Evolutionary conservation across 768 basidiomycete genomes (phyloP).

Genomic region (Phylloporus sp.): DNA sequence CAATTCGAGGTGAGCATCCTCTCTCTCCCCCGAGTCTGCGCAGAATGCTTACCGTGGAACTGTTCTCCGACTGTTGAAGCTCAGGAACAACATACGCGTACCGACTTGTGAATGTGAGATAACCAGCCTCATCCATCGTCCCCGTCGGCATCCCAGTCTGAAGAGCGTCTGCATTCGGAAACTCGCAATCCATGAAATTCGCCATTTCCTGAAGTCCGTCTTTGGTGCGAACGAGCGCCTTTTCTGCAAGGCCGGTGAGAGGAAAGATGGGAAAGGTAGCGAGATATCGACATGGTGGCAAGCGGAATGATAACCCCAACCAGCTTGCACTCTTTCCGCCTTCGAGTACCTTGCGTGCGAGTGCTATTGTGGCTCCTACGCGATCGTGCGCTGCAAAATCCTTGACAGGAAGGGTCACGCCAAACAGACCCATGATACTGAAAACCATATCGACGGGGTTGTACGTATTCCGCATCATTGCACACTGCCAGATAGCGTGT

Average conservation of each 20-base stretch:
- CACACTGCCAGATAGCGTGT: constrained; percentile 1
- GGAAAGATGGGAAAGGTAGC: constrained; percentile 1
- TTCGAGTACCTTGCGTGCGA: not conserved
- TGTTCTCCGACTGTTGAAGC: not conserved
- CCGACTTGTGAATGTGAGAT: not conserved
- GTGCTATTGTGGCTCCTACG: not conserved
- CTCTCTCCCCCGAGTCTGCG: not conserved
- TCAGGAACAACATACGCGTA: not conserved
- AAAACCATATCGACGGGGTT: constrained; percentile 1
- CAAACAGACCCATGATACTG: constrained; percentile 1
- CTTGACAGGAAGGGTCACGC: not conserved
- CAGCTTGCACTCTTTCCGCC: not conserved
- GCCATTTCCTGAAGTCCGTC: not conserved
- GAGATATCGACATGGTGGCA: not conserved
- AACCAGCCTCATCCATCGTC: not conserved
- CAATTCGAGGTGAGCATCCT: not conserved
- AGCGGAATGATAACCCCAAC: constrained; percentile 1
- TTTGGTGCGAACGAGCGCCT: constrained; percentile 1
- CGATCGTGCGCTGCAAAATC: not conserved
- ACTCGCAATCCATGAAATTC: constrained; percentile 1
- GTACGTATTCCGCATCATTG: constrained; percentile 1
- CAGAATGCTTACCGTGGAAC: not conserved
- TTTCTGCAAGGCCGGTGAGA: not conserved
- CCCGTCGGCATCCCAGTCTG: not conserved
- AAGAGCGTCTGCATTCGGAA: not conserved